A percentile compares a stretch with the other conserved stretches of the same genome.
phyloP scores from a whole-genome alignment of 345 rosid species.

The Eutrema heterophyllum region DNA sequence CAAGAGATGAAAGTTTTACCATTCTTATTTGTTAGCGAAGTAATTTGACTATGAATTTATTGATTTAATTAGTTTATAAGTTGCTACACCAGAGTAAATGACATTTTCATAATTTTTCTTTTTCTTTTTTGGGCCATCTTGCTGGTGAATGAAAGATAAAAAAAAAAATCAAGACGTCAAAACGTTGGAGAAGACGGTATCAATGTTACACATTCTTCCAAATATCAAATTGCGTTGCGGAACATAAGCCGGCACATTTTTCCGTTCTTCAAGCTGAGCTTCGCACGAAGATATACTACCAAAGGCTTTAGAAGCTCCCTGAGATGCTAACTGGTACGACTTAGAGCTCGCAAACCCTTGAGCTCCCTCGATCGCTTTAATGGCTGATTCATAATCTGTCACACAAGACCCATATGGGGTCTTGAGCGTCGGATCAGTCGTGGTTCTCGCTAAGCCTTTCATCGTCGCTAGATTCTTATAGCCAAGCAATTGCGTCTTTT shows the following conservation, averaged over 20 bases:
- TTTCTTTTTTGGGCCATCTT: neutral
- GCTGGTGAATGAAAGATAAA: neutral
- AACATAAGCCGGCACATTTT: slow-evolving; percentile 13
- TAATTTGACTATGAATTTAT: neutral
- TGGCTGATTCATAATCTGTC: neutral
- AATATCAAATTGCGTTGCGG: neutral
- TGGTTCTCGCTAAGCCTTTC: slow-evolving; percentile 14
- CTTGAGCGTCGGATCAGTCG: slow-evolving; percentile 15
- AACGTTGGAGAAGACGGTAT: slow-evolving; percentile 2
- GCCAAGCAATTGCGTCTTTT: neutral
- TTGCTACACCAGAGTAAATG: neutral
- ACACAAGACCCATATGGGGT: neutral
- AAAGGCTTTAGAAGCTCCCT: neutral
- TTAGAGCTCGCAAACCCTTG: neutral
- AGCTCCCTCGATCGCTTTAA: neutral
- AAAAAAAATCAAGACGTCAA: neutral
- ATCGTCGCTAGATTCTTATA: neutral
- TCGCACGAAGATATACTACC: slow-evolving; percentile 6
- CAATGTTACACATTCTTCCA: slow-evolving; percentile 18
- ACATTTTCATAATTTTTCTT: neutral
- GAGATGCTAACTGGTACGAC: neutral
- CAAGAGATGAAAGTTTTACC: too few species aligned
- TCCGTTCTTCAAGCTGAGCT: neutral
- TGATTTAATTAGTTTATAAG: too few species aligned
- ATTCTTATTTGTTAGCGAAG: too few species aligned